Conservation (phyloP, 306 rosid genomes). For the Acacia melanoxylon region DNA sequence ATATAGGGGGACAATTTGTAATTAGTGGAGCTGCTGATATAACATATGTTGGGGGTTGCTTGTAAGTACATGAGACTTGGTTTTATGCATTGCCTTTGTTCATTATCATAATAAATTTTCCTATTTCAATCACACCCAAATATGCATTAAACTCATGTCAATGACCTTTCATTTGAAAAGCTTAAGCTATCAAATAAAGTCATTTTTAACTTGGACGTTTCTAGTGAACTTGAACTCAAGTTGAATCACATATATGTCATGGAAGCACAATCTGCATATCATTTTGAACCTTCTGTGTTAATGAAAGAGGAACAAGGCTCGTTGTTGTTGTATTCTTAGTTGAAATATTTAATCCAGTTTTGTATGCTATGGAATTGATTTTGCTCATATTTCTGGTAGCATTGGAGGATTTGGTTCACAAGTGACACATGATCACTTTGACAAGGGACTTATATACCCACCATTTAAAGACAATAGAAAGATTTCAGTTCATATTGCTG, state of each 20-base stretch:
- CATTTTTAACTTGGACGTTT: neutral
- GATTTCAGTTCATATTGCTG: conserved; percentile 95
- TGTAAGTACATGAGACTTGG: conserved; percentile 55
- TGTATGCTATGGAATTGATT: neutral
- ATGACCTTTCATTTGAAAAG: neutral
- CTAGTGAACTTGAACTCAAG: neutral
- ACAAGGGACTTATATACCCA: conserved; percentile 81
- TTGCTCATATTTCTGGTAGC: conserved; percentile 31
- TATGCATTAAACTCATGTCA: neutral
- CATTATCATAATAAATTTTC: neutral
- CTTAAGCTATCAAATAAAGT: neutral
- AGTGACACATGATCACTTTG: conserved; percentile 68
- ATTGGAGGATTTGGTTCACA: conserved; percentile 90
- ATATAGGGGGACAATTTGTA: no score
- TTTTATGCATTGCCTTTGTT: neutral
- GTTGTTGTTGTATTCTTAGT: neutral
- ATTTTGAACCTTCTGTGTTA: neutral
- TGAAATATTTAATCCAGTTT: neutral
- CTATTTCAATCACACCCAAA: neutral
- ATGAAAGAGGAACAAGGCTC: neutral
- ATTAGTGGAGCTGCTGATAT: no score
- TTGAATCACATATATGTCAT: neutral
- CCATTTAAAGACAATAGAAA: conserved; percentile 89
- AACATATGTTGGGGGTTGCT: conserved; percentile 46
- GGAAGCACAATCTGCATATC: neutral